phyloP scores from a whole-genome alignment of 1,139 yeast genomes.

The Pichia sp. region DNA sequence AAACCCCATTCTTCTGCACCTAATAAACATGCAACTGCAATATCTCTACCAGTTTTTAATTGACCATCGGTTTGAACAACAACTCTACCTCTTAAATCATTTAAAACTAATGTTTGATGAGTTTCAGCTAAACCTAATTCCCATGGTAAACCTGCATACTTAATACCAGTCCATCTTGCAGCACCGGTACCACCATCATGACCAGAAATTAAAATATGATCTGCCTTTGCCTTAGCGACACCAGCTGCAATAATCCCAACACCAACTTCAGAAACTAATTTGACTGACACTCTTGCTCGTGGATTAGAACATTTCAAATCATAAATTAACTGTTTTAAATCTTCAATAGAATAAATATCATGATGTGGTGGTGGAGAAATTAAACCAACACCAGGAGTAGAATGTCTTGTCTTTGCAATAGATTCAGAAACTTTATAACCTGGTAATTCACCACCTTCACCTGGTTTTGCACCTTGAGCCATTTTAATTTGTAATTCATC shows the following conservation, averaged over 20 bases:
- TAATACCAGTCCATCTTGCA: slow-evolving; percentile 93
- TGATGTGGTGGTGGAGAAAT: slow-evolving; percentile 99
- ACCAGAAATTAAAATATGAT: slow-evolving; percentile 90
- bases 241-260: slow-evolving; percentile 99
- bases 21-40: slow-evolving; percentile 88
- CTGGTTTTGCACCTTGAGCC: slow-evolving; percentile 99
- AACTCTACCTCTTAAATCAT: slow-evolving; percentile 92
- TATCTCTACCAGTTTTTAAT: slow-evolving; percentile 90
- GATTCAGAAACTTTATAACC: slow-evolving; percentile 85
- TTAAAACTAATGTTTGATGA: slow-evolving; percentile 92
- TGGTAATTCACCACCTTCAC: slow-evolving; percentile 99
- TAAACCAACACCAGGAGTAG: slow-evolving; percentile 94
- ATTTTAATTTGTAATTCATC: slow-evolving; percentile 96
- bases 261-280: slow-evolving; percentile 95
- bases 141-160: slow-evolving; percentile 98
- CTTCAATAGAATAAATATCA: slow-evolving; percentile 96
- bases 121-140: slow-evolving; percentile 97
- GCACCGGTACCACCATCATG: slow-evolving; percentile 99
- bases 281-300: slow-evolving; percentile 92
- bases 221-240: slow-evolving; percentile 98
- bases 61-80: slow-evolving; percentile 97
- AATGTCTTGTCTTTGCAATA: slow-evolving; percentile 93
- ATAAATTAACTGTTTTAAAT: slow-evolving; percentile 91
- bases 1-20: slow-evolving; percentile 99
- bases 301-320: slow-evolving; percentile 97